Conservation (phyloP, 768 basidiomycete species). For the Lactarius akahatsu region DNA sequence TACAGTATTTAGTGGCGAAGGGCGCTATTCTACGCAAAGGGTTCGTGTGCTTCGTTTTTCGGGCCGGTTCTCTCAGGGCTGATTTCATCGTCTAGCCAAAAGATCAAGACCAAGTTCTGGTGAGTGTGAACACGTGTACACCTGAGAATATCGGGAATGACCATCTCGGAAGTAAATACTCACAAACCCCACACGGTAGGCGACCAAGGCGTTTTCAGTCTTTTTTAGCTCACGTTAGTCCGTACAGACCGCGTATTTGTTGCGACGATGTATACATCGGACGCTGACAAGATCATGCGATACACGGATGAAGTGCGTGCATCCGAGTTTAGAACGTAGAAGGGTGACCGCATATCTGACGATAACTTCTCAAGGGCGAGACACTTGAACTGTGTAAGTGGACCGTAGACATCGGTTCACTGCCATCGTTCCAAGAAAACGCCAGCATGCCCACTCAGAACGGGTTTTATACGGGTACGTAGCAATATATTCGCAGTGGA, state of each 20-base stretch:
- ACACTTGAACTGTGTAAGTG: slow-evolving; percentile 76
- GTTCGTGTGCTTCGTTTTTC: slow-evolving; percentile 43
- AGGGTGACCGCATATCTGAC: slow-evolving; percentile 8
- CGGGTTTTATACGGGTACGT: slow-evolving; percentile 79
- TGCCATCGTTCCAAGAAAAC: slow-evolving; percentile 77
- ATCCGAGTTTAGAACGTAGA: background rate
- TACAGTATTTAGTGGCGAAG: slow-evolving; percentile 86
- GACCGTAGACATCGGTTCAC: slow-evolving; percentile 77
- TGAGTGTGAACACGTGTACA: slow-evolving; percentile 40
- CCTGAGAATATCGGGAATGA: background rate
- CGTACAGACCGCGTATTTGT: slow-evolving; percentile 70
- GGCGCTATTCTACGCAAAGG: slow-evolving; percentile 85
- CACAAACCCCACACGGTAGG: slow-evolving; percentile 53
- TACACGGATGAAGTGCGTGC: slow-evolving; percentile 72
- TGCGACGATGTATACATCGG: slow-evolving; percentile 78
- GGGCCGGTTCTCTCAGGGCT: slow-evolving; percentile 21
- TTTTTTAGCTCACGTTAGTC: slow-evolving; percentile 7
- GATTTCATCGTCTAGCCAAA: slow-evolving; percentile 54
- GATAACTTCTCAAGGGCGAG: slow-evolving; percentile 49
- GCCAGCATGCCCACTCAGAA: slow-evolving; percentile 52
- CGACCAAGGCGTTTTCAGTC: slow-evolving; percentile 24
- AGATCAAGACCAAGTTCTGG: slow-evolving; percentile 82
- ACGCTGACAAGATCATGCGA: slow-evolving; percentile 71
- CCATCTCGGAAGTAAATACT: slow-evolving; percentile 59
- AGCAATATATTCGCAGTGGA: background rate